Base-by-base conservation (phyloP, 192 early-diverging fungal genomes). In the Geranomyces variabilis region DNA sequence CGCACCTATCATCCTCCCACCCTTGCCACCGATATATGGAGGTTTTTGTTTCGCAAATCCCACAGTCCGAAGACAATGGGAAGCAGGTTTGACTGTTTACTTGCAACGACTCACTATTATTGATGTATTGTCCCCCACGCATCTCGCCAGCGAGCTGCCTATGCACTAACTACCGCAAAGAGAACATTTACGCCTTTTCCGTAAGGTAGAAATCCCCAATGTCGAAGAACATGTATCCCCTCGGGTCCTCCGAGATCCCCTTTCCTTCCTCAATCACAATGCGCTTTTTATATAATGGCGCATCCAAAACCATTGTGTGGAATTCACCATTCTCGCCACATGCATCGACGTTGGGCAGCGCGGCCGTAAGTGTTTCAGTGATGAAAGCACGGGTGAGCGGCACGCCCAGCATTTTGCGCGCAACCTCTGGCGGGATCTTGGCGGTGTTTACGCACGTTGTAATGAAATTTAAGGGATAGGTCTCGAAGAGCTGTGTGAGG, bases 301-400 rank as follows among this genome's bases (percentile, higher is more conserved):
- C 58, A 47, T 70, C 58, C 15, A 70, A 19, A 21, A 56, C 57
- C 69, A 70, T 70, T 4, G 69, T 61, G 31, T 70, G 69, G 44
- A 58, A 70, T 19, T 70, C 69, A 15, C 69, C 69, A 21, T 58
- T 58, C 34, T 70, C 69, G n/a, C 69, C 69, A 28, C 69, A 70
- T 9, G 36, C 33, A 34, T 70, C 69, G 15, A 70, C 58, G 19
- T 53, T 26, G 51, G 51, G 51, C 3, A 53, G 51, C 7, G 51
- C 51, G 51, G 51, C 51, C 17, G 51, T n/a, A 7, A 53, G 51
- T 7, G 51, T 53, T 9, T 53, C 24, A 7, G 15, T 31, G 9
- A 70, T 24, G 36, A 70, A 47, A 15, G 4, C 57, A n/a, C 24
- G 21, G 19, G 69, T 70, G 19, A 70, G 21, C n/a, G 48, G 24